A percentile compares a stretch with the other conserved stretches of the same genome.
Evolutionary conservation across 139 green algal genomes (phyloP).

Genomic region (Chlorella sp.): DNA sequence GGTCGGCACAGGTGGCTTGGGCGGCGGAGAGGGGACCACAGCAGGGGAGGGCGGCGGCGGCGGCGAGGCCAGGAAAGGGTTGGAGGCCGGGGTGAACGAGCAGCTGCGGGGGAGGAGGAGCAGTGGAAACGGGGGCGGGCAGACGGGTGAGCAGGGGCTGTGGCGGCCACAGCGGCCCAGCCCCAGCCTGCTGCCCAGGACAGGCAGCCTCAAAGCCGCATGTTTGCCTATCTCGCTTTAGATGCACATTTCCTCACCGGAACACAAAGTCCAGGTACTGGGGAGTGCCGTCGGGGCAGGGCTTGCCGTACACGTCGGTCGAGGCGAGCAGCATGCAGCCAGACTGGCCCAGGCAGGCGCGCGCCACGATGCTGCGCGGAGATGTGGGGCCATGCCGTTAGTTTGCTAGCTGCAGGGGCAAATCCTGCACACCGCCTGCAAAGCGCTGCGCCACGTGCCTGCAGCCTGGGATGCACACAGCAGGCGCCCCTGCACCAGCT

Average conservation of each 20-base stretch:
- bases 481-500: no score
- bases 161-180: no score
- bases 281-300: background rate
- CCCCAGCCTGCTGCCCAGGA: no score
- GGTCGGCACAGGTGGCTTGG: background rate
- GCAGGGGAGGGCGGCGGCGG: no score
- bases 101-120: background rate
- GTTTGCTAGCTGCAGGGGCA: no score
- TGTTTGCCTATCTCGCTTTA: no score
- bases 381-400: background rate
- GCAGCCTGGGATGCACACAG: background rate
- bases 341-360: background rate
- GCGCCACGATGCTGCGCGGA: background rate
- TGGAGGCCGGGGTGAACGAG: background rate
- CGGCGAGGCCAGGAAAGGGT: no score
- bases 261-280: background rate
- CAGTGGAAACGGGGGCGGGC: background rate
- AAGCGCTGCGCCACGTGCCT: background rate
- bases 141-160: no score
- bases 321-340: slow-evolving; percentile 5
- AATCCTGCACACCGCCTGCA: background rate
- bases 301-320: background rate
- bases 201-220: no score
- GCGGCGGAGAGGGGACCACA: no score
- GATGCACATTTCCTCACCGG: no score